phyloP scores from a whole-genome alignment of 208 protist species.

The Wallacemonas sp. region DNA sequence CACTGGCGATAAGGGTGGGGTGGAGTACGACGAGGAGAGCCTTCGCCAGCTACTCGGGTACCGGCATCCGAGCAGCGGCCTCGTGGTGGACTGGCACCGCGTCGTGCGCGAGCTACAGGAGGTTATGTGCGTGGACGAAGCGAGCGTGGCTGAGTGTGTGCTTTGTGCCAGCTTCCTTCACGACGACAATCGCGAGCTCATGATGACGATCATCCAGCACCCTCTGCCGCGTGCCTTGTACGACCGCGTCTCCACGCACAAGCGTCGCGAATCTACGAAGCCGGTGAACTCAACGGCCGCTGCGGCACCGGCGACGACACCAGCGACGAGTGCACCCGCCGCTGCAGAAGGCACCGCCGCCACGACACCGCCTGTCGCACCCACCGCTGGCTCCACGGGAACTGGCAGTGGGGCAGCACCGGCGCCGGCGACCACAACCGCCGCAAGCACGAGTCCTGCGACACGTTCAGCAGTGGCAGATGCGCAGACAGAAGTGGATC shows the following conservation, averaged over 20 bases:
- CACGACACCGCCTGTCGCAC: not conserved
- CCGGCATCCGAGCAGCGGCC: not conserved
- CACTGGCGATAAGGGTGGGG: too few species aligned
- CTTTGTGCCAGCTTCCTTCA: conserved; percentile 72
- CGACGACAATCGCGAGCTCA: conserved; percentile 74
- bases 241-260: conserved; percentile 21
- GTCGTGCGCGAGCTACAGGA: conserved; percentile 61
- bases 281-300: not conserved
- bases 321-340: not conserved
- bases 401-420: not conserved
- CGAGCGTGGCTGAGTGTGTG: conserved; percentile 40
- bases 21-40: not conserved
- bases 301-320: not conserved
- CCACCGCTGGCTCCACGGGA: not conserved
- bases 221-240: conserved; percentile 30
- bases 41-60: not conserved
- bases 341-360: not conserved
- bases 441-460: not conserved
- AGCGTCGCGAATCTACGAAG: conserved; percentile 8
- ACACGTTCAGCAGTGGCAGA: not conserved
- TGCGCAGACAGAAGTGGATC: not conserved
- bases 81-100: conserved; percentile 54
- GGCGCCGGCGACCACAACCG: not conserved
- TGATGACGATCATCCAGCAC: conserved; percentile 77
- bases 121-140: conserved; percentile 28